Evolutionary conservation across 2,329 filamentous ascomycete species (phyloP).

Genomic region (Talaromyces sp.): DNA sequence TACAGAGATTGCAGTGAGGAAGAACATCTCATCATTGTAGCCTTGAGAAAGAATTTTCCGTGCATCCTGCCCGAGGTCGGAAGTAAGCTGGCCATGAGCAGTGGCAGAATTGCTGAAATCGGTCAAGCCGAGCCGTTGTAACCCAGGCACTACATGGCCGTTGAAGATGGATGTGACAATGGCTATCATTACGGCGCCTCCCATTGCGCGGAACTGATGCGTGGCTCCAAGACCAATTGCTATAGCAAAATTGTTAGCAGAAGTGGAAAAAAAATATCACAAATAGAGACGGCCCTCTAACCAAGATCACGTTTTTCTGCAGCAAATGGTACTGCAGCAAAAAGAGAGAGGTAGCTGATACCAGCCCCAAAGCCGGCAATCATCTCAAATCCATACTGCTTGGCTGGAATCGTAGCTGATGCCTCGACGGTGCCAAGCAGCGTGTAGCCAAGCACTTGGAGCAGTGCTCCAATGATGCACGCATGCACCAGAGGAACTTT

Average conservation of each 20-base stretch:
- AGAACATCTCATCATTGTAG: constrained; percentile 17
- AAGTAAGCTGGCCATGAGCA: constrained; percentile 13
- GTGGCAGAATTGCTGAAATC: constrained; percentile 18
- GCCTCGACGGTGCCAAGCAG: constrained; percentile 18
- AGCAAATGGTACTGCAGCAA: constrained; percentile 19
- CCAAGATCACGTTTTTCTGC: constrained; percentile 22
- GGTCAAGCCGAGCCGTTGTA: constrained; percentile 13
- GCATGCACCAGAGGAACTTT: constrained; percentile 23
- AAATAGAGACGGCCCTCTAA: constrained; percentile 10
- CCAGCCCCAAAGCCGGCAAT: constrained; percentile 20
- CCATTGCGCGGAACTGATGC: constrained; percentile 21
- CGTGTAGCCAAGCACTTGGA: constrained; percentile 22
- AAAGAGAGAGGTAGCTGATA: constrained; percentile 17
- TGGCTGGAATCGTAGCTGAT: constrained; percentile 15
- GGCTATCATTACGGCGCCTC: constrained; percentile 22
- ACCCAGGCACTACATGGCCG: constrained; percentile 15
- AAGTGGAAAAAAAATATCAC: not conserved
- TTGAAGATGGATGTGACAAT: constrained; percentile 23
- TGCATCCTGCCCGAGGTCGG: constrained; percentile 12
- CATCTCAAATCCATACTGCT: constrained; percentile 17
- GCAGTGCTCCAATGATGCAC: constrained; percentile 17
- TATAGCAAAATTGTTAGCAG: not conserved
- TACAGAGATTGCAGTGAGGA: constrained; percentile 21
- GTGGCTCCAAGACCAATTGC: constrained; percentile 21
- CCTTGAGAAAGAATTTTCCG: constrained; percentile 16